phyloP scores from a whole-genome alignment of 495 filamentous ascomycete species.

The Trichoderma erinaceum region DNA sequence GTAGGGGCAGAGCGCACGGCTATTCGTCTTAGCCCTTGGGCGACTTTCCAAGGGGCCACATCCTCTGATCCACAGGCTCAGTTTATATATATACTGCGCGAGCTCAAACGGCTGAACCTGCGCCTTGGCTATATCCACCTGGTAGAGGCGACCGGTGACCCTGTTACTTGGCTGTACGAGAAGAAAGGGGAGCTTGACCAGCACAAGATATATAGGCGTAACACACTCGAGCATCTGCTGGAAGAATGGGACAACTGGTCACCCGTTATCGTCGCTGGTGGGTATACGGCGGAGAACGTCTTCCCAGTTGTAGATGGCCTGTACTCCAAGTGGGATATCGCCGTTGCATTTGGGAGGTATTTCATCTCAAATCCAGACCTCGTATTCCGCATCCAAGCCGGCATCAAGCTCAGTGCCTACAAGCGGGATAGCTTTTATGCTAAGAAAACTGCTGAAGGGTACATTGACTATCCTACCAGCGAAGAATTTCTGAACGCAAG shows the following conservation, averaged over 20 bases:
- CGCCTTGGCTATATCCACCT: slow-evolving; percentile 62
- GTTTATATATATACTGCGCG: slow-evolving; percentile 50
- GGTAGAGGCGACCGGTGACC: slow-evolving; percentile 36
- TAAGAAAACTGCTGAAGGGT: slow-evolving; percentile 45
- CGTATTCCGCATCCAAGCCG: slow-evolving; percentile 50
- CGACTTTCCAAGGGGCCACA: slow-evolving; percentile 59
- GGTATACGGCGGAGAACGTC: slow-evolving; percentile 45
- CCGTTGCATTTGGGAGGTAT: slow-evolving; percentile 53
- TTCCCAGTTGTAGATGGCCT: slow-evolving; percentile 42
- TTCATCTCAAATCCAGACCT: slow-evolving; percentile 70
- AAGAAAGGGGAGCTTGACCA: neutral
- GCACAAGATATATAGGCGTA: slow-evolving; percentile 26
- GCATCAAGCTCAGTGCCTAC: slow-evolving; percentile 49
- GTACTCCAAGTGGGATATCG: slow-evolving; percentile 46
- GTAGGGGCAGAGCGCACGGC: slow-evolving; percentile 57
- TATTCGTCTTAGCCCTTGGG: slow-evolving; percentile 61
- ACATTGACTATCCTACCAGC: slow-evolving; percentile 56
- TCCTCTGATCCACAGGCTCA: slow-evolving; percentile 59
- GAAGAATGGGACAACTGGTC: slow-evolving; percentile 32
- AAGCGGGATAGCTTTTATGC: slow-evolving; percentile 55
- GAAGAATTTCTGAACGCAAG: slow-evolving; percentile 7
- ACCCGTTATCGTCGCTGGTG: slow-evolving; percentile 56
- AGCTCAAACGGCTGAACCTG: slow-evolving; percentile 38
- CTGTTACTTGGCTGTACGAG: neutral
- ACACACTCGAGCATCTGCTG: slow-evolving; percentile 46